Conservation (phyloP, 2,329 filamentous ascomycete species). For the Colletotrichum somersetense region DNA sequence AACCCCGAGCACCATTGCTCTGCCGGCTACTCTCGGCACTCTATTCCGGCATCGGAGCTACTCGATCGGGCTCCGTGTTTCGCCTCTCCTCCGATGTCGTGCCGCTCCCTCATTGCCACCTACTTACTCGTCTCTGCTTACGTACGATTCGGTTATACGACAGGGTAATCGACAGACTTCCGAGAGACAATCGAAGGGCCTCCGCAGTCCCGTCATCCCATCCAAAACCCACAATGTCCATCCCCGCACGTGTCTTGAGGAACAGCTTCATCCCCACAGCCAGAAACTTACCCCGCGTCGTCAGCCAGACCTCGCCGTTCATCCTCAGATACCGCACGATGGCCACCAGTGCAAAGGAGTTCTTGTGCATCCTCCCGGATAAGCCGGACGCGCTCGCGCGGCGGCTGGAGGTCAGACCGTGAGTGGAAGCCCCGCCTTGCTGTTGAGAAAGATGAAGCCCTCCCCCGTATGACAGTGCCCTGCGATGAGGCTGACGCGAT, state of each 20-base stretch:
- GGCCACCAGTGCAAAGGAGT: conserved; percentile 36
- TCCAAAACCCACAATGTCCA: conserved; percentile 21
- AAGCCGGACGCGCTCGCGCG: conserved; percentile 36
- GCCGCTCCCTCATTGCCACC: background rate
- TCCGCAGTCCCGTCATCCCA: background rate
- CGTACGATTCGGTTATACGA: conserved; percentile 12
- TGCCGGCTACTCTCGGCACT: conserved; percentile 18
- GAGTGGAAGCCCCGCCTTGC: conserved; percentile 9
- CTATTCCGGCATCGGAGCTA: conserved; percentile 22
- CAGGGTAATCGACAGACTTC: background rate
- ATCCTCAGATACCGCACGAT: conserved; percentile 24
- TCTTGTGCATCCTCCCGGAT: conserved; percentile 40
- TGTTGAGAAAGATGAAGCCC: too few species aligned
- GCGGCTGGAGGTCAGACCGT: conserved; percentile 34
- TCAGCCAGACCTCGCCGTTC: conserved; percentile 4
- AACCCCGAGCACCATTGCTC: background rate
- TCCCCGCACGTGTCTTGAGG: conserved; percentile 20
- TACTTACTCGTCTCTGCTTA: background rate
- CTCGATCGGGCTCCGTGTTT: background rate
- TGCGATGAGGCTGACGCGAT: background rate
- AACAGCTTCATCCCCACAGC: conserved; percentile 28
- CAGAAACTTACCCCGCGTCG: background rate
- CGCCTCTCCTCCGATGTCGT: conserved; percentile 8
- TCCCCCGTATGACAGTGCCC: background rate
- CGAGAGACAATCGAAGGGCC: background rate